Evolutionary conservation across 1,284 basidiomycete genomes (phyloP).

Genomic region (Apiotrichum mycotoxinovorans): DNA sequence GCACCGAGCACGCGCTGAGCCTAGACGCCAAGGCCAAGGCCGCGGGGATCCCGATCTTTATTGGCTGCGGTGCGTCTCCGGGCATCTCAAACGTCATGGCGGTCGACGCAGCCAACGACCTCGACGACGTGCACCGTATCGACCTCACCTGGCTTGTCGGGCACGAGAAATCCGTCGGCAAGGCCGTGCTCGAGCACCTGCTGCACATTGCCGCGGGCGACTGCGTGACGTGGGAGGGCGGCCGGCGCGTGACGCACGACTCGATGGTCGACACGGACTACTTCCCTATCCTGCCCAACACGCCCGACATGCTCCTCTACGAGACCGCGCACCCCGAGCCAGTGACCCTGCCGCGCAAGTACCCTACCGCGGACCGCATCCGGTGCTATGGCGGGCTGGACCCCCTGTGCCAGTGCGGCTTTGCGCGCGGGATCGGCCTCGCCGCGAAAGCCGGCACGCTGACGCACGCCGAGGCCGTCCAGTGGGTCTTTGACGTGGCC

Average conservation of each 20-base stretch:
- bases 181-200: background rate
- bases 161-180: background rate
- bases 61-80: background rate
- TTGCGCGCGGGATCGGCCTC: background rate
- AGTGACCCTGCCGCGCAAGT: background rate
- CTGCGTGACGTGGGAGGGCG: background rate
- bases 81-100: background rate
- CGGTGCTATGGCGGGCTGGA: background rate
- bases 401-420: background rate
- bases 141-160: background rate
- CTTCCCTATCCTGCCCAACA: background rate
- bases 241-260: background rate
- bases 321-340: constrained; percentile 1
- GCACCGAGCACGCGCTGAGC: constrained; percentile 35
- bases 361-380: background rate
- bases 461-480: background rate
- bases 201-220: background rate
- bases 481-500: background rate
- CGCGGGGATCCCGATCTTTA: constrained; percentile 11
- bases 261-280: background rate
- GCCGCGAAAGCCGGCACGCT: background rate
- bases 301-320: background rate
- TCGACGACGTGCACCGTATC: background rate
- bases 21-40: constrained; percentile 34
- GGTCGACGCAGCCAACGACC: constrained; percentile 2